Conservation (phyloP, 2,329 filamentous ascomycete species). For the Monilinia fructicola region DNA sequence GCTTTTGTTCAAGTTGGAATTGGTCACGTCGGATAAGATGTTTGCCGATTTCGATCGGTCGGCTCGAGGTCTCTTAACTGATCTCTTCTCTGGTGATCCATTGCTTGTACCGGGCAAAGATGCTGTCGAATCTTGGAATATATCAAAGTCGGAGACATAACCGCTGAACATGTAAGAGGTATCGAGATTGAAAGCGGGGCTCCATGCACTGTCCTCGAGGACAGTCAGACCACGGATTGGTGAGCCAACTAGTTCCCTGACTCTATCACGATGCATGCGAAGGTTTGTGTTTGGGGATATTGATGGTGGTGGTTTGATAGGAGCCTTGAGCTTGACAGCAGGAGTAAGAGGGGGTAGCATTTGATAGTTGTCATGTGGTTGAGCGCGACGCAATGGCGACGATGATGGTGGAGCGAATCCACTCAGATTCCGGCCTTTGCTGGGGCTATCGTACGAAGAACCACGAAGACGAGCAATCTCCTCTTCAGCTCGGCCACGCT, state of each 20-base stretch:
- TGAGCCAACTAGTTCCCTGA: slow-evolving; percentile 78
- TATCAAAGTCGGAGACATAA: slow-evolving; percentile 57
- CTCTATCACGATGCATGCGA: slow-evolving; percentile 79
- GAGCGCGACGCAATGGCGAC: slow-evolving; percentile 60
- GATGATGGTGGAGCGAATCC: slow-evolving; percentile 54
- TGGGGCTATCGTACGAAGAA: slow-evolving; percentile 91
- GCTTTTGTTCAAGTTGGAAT: slow-evolving; percentile 50
- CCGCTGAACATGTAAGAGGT: slow-evolving; percentile 54
- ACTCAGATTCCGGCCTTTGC: slow-evolving; percentile 57
- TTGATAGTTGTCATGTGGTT: slow-evolving; percentile 52
- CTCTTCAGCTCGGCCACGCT: slow-evolving; percentile 88
- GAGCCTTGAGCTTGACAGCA: slow-evolving; percentile 73
- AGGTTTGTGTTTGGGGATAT: slow-evolving; percentile 93
- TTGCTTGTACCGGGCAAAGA: slow-evolving; percentile 49
- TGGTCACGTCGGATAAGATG: slow-evolving; percentile 57
- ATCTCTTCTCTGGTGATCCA: slow-evolving; percentile 67
- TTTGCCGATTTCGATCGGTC: slow-evolving; percentile 64
- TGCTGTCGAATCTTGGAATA: slow-evolving; percentile 51
- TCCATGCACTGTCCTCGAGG: slow-evolving; percentile 58
- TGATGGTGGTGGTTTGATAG: slow-evolving; percentile 59
- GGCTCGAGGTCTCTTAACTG: slow-evolving; percentile 57
- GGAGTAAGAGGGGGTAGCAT: slow-evolving; percentile 79
- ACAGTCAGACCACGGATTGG: slow-evolving; percentile 59
- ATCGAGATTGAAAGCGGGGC: slow-evolving; percentile 65
- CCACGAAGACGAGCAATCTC: slow-evolving; percentile 91